Conservation (phyloP, 176 grass and related monocot genomes). For the Avena sativa region DNA sequence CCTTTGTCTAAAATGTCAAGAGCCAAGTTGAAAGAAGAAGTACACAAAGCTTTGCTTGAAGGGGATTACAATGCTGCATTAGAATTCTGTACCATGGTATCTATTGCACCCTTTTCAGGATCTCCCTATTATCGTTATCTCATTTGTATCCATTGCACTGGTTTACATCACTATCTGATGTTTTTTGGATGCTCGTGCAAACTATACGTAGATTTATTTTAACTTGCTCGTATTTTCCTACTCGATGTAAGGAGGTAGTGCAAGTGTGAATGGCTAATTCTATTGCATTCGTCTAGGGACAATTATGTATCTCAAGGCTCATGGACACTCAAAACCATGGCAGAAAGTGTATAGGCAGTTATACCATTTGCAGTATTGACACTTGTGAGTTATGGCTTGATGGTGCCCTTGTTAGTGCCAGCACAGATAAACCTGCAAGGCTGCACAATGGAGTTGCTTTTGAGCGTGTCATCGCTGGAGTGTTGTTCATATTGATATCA, state of each 20-base stretch:
- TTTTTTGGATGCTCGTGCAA: not conserved
- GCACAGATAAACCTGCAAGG: not conserved
- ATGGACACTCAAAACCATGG: not conserved
- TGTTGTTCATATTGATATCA: not conserved
- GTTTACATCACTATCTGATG: not conserved
- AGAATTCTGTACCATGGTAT: slow-evolving; percentile 3
- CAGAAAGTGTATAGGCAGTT: not conserved
- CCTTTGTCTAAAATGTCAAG: slow-evolving; percentile 8
- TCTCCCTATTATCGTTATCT: not conserved
- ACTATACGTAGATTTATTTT: not conserved
- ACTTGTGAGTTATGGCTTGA: not conserved
- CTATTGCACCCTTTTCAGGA: not conserved
- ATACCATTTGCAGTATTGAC: not conserved
- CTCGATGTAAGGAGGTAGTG: not conserved
- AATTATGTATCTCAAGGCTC: slow-evolving; percentile 1
- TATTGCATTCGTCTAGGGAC: not conserved
- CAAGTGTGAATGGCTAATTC: not conserved
- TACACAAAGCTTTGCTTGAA: not conserved
- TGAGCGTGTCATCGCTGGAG: not conserved
- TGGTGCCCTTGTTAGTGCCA: not conserved
- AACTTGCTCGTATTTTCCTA: not conserved
- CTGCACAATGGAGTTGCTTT: not conserved
- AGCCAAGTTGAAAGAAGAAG: not conserved
- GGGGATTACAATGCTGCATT: not conserved
- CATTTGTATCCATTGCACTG: not conserved